A percentile compares a stretch with the other conserved stretches of the same genome.
Evolutionary conservation across 2,329 filamentous ascomycete genomes (phyloP).

Genomic region (Calonectria naviculata): DNA sequence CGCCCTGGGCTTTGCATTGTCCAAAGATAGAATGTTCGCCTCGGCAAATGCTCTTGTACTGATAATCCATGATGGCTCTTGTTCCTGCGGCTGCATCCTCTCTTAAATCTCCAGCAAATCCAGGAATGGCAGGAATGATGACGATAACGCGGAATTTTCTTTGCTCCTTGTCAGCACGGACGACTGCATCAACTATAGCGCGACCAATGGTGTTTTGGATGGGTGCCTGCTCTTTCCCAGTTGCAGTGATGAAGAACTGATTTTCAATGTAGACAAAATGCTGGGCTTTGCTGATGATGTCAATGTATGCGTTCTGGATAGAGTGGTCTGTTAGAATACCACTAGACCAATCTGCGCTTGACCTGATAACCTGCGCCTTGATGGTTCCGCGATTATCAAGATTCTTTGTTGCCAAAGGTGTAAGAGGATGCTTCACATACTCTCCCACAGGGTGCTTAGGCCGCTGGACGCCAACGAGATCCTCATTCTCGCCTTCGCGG

Average conservation of each 20-base stretch:
- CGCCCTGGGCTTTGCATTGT: conserved; percentile 76
- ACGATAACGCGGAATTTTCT: conserved; percentile 93
- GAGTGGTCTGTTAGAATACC: conserved; percentile 87
- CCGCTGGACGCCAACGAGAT: conserved; percentile 87
- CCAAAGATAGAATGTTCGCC: conserved; percentile 92
- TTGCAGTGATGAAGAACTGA: conserved; percentile 98
- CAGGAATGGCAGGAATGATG: conserved; percentile 90
- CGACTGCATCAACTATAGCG: conserved; percentile 90
- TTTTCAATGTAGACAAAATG: conserved; percentile 99
- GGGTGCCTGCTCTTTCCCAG: conserved; percentile 86
- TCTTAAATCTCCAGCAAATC: conserved; percentile 91
- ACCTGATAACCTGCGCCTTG: conserved; percentile 87
- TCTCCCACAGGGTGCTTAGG: conserved; percentile 91
- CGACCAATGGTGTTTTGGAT: conserved; percentile 89
- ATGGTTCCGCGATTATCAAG: conserved; percentile 77
- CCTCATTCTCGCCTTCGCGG: conserved; percentile 81
- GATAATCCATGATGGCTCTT: conserved; percentile 97
- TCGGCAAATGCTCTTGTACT: conserved; percentile 95
- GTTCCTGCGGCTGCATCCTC: conserved; percentile 87
- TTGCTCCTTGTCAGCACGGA: conserved; percentile 82
- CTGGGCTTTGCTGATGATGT: conserved; percentile 86
- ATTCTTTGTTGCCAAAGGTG: conserved; percentile 74
- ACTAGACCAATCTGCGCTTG: conserved; percentile 92
- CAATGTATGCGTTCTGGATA: conserved; percentile 88
- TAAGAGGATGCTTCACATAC: conserved; percentile 84